Conservation (phyloP, 768 basidiomycete species). For the Sarcodon aspratus region DNA sequence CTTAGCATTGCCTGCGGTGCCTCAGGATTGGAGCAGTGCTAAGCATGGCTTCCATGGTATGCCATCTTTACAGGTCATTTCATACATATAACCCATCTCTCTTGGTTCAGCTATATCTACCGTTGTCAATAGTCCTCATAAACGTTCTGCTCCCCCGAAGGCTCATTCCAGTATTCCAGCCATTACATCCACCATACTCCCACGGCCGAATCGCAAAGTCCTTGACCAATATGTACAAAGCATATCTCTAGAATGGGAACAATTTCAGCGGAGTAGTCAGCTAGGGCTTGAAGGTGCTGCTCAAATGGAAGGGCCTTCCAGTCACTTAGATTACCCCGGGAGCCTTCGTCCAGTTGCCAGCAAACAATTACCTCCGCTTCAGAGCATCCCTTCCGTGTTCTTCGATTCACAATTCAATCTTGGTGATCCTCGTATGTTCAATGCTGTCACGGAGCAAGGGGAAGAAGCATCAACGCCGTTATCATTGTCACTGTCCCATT, state of each 20-base stretch:
- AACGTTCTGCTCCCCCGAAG: constrained; percentile 76
- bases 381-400: constrained; percentile 71
- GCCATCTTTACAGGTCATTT: constrained; percentile 7
- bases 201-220: constrained; percentile 71
- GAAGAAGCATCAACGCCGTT: constrained; percentile 30
- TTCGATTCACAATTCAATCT: constrained; percentile 74
- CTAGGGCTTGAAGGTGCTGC: constrained; percentile 20
- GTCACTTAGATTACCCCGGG: constrained; percentile 10
- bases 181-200: constrained; percentile 61
- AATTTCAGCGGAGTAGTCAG: constrained; percentile 40
- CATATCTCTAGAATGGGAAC: constrained; percentile 68
- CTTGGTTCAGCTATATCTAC: constrained; percentile 75
- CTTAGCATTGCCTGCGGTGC: constrained; percentile 37
- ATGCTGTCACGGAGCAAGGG: constrained; percentile 53
- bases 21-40: constrained; percentile 68
- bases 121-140: constrained; percentile 84
- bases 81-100: background rate
- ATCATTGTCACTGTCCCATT: constrained; percentile 51
- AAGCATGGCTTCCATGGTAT: constrained; percentile 84
- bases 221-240: constrained; percentile 75
- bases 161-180: constrained; percentile 72
- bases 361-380: constrained; percentile 54
- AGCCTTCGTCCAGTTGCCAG: constrained; percentile 21
- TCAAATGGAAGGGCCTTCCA: constrained; percentile 12
- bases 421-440: constrained; percentile 66